Evolutionary conservation across 495 filamentous ascomycete species (phyloP).

Genomic region (Aspergillus sparsus): DNA sequence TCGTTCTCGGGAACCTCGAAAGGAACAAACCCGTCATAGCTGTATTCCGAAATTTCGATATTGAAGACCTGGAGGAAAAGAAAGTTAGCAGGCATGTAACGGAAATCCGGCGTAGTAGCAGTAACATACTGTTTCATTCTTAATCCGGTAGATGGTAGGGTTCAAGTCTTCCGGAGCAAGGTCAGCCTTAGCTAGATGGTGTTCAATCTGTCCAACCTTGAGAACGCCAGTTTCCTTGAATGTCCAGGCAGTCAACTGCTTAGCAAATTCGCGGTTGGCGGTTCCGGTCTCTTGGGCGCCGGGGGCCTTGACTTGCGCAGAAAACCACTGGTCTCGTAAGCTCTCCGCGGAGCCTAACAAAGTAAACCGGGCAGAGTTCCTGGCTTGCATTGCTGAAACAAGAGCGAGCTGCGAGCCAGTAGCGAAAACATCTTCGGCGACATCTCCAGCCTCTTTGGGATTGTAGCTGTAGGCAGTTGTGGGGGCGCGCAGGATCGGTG

Average conservation of each 20-base stretch:
- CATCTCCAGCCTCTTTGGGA: slow-evolving; percentile 78
- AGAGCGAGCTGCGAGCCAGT: slow-evolving; percentile 80
- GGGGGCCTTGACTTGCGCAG: slow-evolving; percentile 68
- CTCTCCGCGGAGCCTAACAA: slow-evolving; percentile 84
- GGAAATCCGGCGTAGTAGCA: background rate
- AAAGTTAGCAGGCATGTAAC: background rate
- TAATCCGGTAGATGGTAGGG: slow-evolving; percentile 90
- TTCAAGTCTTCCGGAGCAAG: slow-evolving; percentile 56
- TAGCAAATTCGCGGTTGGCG: slow-evolving; percentile 82
- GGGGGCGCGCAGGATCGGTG: slow-evolving; percentile 79
- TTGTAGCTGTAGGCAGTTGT: slow-evolving; percentile 90
- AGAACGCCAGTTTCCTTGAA: slow-evolving; percentile 93
- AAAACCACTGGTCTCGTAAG: slow-evolving; percentile 88
- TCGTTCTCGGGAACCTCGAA: slow-evolving; percentile 70
- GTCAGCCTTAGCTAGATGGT: slow-evolving; percentile 62
- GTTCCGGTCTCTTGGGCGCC: slow-evolving; percentile 59
- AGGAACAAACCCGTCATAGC: slow-evolving; percentile 66
- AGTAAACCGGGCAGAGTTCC: slow-evolving; percentile 89
- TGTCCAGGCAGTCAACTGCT: slow-evolving; percentile 81
- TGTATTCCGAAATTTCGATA: slow-evolving; percentile 86
- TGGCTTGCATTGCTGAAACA: slow-evolving; percentile 80
- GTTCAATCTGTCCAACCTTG: slow-evolving; percentile 78
- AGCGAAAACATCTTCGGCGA: slow-evolving; percentile 78
- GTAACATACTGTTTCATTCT: slow-evolving; percentile 87
- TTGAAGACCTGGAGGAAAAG: slow-evolving; percentile 66